Percentiles rank a stretch among this genome's conserved stretches.
Conservation (phyloP, 192 early-diverging fungal genomes). For the Chytriomyces hyalinus region DNA sequence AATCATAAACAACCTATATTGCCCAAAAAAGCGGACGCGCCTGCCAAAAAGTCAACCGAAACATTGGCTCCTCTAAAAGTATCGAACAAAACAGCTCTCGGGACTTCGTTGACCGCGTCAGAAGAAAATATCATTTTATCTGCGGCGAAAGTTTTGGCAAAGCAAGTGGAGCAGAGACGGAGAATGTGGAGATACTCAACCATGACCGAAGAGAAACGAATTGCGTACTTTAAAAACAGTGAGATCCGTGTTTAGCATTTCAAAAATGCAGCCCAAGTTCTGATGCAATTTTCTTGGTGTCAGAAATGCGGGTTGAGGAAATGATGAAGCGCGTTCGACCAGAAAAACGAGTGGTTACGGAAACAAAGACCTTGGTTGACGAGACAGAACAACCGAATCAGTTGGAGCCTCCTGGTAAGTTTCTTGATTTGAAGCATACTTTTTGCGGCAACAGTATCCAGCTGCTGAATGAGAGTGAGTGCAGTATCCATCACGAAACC, state of each 20-base stretch:
- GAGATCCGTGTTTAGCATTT: background rate
- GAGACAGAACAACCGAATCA: background rate
- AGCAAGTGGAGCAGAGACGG: no score
- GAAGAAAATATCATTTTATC: no score
- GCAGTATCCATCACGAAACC: background rate
- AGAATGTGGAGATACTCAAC: slow-evolving; percentile 15
- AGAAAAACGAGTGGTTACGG: background rate
- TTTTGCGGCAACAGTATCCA: background rate
- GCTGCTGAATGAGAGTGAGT: background rate
- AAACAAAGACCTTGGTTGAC: background rate
- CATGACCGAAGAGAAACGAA: slow-evolving; percentile 6
- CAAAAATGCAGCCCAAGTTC: background rate
- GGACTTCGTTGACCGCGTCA: no score
- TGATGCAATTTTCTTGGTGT: background rate
- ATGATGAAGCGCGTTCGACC: background rate
- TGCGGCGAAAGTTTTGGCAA: no score
- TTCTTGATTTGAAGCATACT: background rate
- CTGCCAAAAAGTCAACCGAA: no score
- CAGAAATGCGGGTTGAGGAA: slow-evolving; percentile 5
- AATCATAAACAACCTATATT: no score
- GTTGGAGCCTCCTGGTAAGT: background rate
- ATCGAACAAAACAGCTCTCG: no score
- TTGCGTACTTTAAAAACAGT: slow-evolving; percentile 11
- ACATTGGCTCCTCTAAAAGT: no score
- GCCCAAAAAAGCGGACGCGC: no score